Evolutionary conservation across 2,329 filamentous ascomycete species (phyloP), one percentile per base, ranked within the genome.

Genomic region (Ascochyta pisi): DNA sequence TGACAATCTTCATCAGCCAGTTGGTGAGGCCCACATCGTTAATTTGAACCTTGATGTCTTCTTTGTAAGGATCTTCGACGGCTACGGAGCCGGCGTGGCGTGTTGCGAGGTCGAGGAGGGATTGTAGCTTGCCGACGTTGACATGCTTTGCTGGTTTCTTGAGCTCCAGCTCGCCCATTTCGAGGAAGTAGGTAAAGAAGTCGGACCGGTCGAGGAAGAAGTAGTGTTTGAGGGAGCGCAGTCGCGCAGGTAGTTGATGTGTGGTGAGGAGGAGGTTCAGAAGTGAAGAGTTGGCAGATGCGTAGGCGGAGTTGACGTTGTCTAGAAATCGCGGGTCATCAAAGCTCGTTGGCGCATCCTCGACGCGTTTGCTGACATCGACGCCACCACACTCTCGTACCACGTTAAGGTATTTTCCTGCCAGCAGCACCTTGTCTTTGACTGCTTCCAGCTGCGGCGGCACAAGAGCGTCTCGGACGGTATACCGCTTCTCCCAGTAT

Each of bases 401-500:
- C 3, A 99, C 95, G 65, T 99, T 99, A 47, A 99, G 85, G 72
- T 99, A 99, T 75, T 99, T 99, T 35, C 95, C 95, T 16, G 95
- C 95, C 31, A 99, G 83, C 2, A 99, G 82, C 1, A 98, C 94
- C 76, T 97, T 97, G 65, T 96, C 93, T 73, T 95, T 95, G 64
- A 98, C 89, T 26, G 85, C 87, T 71, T 95, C 90, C 4, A 99
- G 84, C 72, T 99, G 95, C 8, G 94, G 93, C 3, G 95, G 95
- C 1, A 98, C 88, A 57, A 96, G 90, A 44, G 91, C 87, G 58
- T 96, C 92, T 56, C 95, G 89, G 60, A 99, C 89, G 4, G 95
- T 98, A 73, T 99, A 99, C 61, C 95, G 85, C 70, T 96, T 92
- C 74, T 99, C 95, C 95, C 95, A 99, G 76, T 99, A 99, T 70